phyloP scores from a whole-genome alignment of 495 filamentous ascomycete species.

The Chlorociboria aeruginascens region DNA sequence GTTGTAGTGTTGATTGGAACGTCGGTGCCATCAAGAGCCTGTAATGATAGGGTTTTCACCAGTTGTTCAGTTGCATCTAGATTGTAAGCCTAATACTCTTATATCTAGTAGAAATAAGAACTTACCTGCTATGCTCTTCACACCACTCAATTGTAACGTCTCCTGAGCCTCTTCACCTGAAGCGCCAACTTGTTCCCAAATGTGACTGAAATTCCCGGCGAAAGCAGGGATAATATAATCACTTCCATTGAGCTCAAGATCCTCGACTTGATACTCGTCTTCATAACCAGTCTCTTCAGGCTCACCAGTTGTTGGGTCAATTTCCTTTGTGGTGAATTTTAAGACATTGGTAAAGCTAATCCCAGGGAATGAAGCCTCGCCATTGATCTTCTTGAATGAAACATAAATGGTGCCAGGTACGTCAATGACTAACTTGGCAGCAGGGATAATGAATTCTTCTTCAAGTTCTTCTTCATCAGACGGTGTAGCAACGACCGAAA shows the following conservation, averaged over 20 bases:
- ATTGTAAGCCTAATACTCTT: constrained; percentile 5
- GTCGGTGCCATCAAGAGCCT: constrained; percentile 89
- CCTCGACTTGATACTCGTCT: constrained; percentile 94
- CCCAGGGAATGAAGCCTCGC: constrained; percentile 57
- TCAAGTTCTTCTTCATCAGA: constrained; percentile 70
- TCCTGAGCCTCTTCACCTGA: constrained; percentile 83
- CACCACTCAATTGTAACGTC: constrained; percentile 76
- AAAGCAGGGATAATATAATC: constrained; percentile 92
- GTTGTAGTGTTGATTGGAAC: constrained; percentile 77
- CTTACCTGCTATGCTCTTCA: constrained; percentile 89
- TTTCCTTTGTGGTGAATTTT: constrained; percentile 96
- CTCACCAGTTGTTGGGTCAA: constrained; percentile 87
- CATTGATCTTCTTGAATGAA: constrained; percentile 73
- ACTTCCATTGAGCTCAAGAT: constrained; percentile 80
- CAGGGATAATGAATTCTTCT: constrained; percentile 90
- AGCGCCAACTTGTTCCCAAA: constrained; percentile 92
- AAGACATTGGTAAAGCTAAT: constrained; percentile 82
- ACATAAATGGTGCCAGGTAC: constrained; percentile 91
- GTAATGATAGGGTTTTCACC: constrained; percentile 72
- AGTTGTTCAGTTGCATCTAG: constrained; percentile 91
- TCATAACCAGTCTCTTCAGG: constrained; percentile 90
- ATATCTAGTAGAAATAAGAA: constrained; percentile 8
- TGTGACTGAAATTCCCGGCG: constrained; percentile 85
- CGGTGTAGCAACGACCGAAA: constrained; percentile 77
- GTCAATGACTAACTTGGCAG: constrained; percentile 64